Percentiles rank a stretch among this genome's conserved stretches.
Evolutionary conservation across 345 rosid species (phyloP).

Genomic region (Geranium rotundifolium): DNA sequence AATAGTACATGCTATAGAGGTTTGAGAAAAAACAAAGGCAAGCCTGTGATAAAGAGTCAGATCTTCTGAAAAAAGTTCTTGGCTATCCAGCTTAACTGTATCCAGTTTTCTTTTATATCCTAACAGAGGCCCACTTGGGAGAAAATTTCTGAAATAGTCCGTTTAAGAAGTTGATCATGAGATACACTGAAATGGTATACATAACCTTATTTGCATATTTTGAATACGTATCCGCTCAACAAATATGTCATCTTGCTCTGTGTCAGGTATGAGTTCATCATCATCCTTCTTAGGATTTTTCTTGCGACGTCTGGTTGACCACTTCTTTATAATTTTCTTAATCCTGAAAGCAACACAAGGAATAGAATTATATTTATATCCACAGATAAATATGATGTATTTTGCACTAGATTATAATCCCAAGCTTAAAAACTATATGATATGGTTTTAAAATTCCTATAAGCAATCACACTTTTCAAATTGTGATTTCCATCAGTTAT

Average conservation of each 20-base stretch:
- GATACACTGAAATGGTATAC: background rate
- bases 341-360: slow-evolving; percentile 42
- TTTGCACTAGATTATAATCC: background rate
- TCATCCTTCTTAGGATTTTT: slow-evolving; percentile 66
- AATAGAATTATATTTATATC: slow-evolving; percentile 1
- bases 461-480: background rate
- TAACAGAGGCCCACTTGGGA: background rate
- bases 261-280: slow-evolving; percentile 35
- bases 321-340: slow-evolving; percentile 39
- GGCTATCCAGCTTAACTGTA: too few relatives aligned
- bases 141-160: background rate
- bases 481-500: background rate
- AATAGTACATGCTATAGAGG: background rate
- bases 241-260: background rate
- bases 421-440: background rate
- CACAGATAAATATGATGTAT: background rate
- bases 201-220: background rate
- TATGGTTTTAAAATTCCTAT: background rate
- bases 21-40: background rate
- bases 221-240: background rate
- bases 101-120: background rate
- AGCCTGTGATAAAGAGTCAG: background rate
- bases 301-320: slow-evolving; percentile 26
- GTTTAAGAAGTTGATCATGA: background rate
- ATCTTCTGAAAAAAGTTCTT: too few relatives aligned